Evolutionary conservation across 805 yeast species (phyloP), one percentile per base, ranked within the genome.

Genomic region (Spathaspora boniae): DNA sequence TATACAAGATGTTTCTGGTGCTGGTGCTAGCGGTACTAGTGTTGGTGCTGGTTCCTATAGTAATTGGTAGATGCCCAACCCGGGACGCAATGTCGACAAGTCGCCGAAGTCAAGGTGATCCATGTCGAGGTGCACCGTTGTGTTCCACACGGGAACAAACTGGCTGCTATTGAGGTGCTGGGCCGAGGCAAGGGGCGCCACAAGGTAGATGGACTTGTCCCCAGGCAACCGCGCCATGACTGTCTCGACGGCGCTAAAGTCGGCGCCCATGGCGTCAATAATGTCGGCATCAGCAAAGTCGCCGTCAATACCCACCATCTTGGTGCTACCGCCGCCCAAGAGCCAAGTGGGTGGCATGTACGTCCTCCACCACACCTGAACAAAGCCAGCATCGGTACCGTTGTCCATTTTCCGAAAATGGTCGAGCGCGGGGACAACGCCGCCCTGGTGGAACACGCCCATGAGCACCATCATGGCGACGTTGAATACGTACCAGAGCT

Each of bases 261-360:
- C 60, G 1, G 66, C 48, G 1, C 82, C 82, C 75, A 72, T 74
- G 14, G 75, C 54, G 45, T 77, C 82, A n/a, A 65, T 29, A 4
- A 65, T 44, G 0, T 31, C 16, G 1, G 27, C 15, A 9, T 44
- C 44, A 14, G 42, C 9, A 5, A 26, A 30, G 4, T 45, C 48
- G 23, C 47, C 46, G 12, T 40, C 41, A 16, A 45, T 25, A 3
- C 50, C 26, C 4, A 50, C 17, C 12, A 46, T 39, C 32, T 46
- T 24, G 16, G 39, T 33, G 2, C 38, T 24, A 0, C 34, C 32
- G 36, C 72, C 47, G 2, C 68, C 70, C 20, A 82, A 61, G 38
- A 91, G 55, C 95, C 96, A 93, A 4, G 86, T 74, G 3, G 98
- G 98, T 0, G 98, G 97, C 4, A 86, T 75, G 48, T 91, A 93